phyloP scores from a whole-genome alignment of 257 asterid genomes.

The Nemophila menziesii region DNA sequence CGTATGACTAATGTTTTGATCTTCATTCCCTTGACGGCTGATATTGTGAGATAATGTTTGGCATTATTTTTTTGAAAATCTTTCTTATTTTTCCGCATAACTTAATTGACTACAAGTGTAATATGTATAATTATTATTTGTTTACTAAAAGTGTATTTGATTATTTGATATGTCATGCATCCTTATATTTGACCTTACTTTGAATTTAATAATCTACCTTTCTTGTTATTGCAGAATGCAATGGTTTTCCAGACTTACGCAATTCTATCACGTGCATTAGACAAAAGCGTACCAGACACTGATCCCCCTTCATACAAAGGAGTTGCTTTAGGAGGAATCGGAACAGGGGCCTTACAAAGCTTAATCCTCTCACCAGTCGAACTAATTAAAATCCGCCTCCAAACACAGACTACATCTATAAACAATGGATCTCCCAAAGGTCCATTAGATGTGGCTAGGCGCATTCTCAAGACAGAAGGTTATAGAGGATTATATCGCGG shows the following conservation, averaged over 20 bases:
- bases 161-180: background rate
- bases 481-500: slow-evolving; percentile 60
- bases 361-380: slow-evolving; percentile 63
- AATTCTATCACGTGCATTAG: slow-evolving; percentile 35
- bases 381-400: slow-evolving; percentile 66
- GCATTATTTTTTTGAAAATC: too few species aligned
- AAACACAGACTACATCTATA: slow-evolving; percentile 25
- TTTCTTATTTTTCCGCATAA: too few species aligned
- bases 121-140: too few species aligned
- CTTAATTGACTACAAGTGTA: too few species aligned
- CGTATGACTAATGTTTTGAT: background rate
- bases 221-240: slow-evolving; percentile 46
- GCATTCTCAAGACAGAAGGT: slow-evolving; percentile 40
- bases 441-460: slow-evolving; percentile 35
- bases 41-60: too few species aligned
- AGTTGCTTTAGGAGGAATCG: slow-evolving; percentile 48
- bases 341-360: slow-evolving; percentile 65
- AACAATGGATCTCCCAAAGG: slow-evolving; percentile 21
- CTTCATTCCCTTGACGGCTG: background rate
- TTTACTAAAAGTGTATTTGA: background rate
- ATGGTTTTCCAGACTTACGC: slow-evolving; percentile 65
- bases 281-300: slow-evolving; percentile 8
- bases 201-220: background rate
- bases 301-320: slow-evolving; percentile 56
- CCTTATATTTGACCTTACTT: background rate